A percentile compares a stretch with the other conserved stretches of the same genome.
Evolutionary conservation across 345 rosid genomes (phyloP).

Genomic region (Eucalyptus marginata): DNA sequence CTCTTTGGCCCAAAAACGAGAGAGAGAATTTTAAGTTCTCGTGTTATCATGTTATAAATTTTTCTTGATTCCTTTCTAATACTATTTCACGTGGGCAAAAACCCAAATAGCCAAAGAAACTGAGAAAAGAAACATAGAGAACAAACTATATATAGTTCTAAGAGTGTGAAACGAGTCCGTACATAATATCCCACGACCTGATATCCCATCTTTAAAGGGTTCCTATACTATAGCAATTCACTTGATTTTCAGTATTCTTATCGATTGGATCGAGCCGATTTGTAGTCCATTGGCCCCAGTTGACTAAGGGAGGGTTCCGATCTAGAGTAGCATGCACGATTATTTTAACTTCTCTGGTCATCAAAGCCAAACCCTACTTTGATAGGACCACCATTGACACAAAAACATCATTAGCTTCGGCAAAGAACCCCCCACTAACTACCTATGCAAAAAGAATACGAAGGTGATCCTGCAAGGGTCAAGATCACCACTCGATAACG

Average conservation of each 20-base stretch:
- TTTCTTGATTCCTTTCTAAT: background rate
- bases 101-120: background rate
- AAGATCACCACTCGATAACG: background rate
- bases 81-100: background rate
- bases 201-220: background rate
- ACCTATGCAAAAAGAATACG: background rate
- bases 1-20: background rate
- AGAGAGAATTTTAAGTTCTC: background rate
- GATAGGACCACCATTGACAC: background rate
- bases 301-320: background rate
- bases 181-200: rapidly evolving
- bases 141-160: background rate
- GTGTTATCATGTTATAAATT: background rate
- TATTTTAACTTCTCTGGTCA: background rate
- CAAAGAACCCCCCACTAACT: background rate
- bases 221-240: background rate
- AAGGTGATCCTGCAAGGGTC: background rate
- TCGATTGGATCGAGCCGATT: background rate
- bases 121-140: background rate
- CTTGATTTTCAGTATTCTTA: background rate
- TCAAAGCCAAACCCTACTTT: background rate
- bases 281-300: background rate
- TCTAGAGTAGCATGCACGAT: background rate
- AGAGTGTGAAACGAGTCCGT: background rate
- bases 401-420: background rate